Base-by-base conservation (phyloP, 495 filamentous ascomycete genomes). In the Penicillium arizonense region DNA sequence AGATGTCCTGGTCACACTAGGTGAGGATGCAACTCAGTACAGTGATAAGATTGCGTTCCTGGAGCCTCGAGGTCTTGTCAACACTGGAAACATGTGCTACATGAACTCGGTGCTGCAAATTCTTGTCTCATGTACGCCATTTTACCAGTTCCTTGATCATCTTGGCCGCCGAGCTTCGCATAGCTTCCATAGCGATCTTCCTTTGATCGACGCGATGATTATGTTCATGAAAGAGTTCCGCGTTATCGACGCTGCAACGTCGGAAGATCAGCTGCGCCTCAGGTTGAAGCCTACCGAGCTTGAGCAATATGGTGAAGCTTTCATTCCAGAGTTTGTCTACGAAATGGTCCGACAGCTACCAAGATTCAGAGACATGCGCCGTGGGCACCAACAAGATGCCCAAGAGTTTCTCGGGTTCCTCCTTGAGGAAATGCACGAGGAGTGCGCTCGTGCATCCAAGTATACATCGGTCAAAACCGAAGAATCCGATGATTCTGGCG, bases 31-130 rank as follows among this genome's bases (percentile, higher is more conserved):
- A 24, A 74, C 75, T 36, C 75, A 78, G 36, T 80, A 77, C 47
- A 74, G 67, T 14, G 78, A 82, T 5, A 91, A 89, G 59, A 74
- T 93, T 44, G 71, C 85, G 10, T 97, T 97, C 64, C 78, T 98
- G 5, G 90, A 97, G 67, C 94, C 94, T n/a, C 80, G 95, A 44
- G 94, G 94, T 4, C 81, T 98, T 59, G 86, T 96, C 40, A 98
- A 98, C 70, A 95, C 92, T 39, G 94, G 94, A 7, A 98, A 98
- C 64, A 94, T 97, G 91, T 98, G 94, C 73, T 98, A 97, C 76
- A 97, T 98, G 95, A 98, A 97, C 76, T 96, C 94, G 40, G 94
- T 97, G 65, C 76, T 98, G 45, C 94, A 98, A 84, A 87, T 94
- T 62, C 77, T 98, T 51, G 79, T 96, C 52, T 96, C 89, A 52